phyloP scores from a whole-genome alignment of 305 asterid genomes.

The Stenogyne calaminthoides region DNA sequence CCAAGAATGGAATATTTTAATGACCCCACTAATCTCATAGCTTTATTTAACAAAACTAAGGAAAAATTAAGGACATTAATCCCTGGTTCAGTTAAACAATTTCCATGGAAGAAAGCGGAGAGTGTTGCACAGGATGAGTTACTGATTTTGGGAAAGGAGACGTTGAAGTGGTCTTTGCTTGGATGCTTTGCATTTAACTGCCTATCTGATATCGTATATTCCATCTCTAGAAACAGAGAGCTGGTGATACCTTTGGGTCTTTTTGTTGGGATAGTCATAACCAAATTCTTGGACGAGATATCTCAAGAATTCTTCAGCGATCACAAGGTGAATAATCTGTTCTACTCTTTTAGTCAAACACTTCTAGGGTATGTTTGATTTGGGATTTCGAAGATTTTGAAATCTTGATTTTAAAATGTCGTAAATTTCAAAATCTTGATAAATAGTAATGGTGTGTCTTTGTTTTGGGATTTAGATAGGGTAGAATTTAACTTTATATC shows the following conservation, averaged over 20 bases:
- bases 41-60: conserved; percentile 32
- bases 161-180: conserved; percentile 53
- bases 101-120: conserved; percentile 65
- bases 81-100: conserved; percentile 51
- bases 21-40: conserved; percentile 40
- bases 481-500: too few relatives aligned
- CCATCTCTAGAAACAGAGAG: conserved; percentile 61
- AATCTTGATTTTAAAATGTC: too few relatives aligned
- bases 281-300: conserved; percentile 51
- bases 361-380: too few relatives aligned
- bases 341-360: background rate
- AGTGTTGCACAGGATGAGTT: conserved; percentile 38
- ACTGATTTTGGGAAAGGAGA: conserved; percentile 45
- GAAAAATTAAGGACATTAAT: conserved; percentile 38
- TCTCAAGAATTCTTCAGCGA: conserved; percentile 38
- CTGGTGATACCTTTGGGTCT: conserved; percentile 63
- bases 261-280: conserved; percentile 44
- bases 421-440: too few relatives aligned
- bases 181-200: conserved; percentile 43
- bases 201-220: conserved; percentile 45
- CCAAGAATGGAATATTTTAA: conserved; percentile 40
- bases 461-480: too few relatives aligned
- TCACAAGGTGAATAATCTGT: conserved; percentile 40
- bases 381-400: too few relatives aligned
- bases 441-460: too few relatives aligned